Evolutionary conservation across 495 filamentous ascomycete genomes (phyloP).

Genomic region (Immersiella caudata): DNA sequence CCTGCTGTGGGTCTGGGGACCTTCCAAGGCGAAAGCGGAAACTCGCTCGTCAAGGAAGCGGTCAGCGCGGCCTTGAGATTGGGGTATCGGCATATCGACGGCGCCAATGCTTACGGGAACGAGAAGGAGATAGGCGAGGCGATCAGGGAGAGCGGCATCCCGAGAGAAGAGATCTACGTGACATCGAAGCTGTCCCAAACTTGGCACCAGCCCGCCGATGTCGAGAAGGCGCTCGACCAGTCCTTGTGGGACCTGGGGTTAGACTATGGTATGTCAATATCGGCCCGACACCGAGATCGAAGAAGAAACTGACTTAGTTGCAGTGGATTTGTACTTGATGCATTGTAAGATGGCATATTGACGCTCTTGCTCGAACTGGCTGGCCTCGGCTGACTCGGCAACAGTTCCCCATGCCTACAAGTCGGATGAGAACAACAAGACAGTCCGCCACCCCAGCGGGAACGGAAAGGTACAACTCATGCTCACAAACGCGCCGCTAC

Average conservation of each 20-base stretch:
- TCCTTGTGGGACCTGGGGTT: constrained; percentile 32
- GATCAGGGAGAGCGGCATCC: constrained; percentile 41
- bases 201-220: constrained; percentile 37
- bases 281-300: not conserved
- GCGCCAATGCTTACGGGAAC: constrained; percentile 45
- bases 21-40: constrained; percentile 32
- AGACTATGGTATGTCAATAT: constrained; percentile 30
- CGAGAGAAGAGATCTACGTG: constrained; percentile 42
- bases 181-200: constrained; percentile 44
- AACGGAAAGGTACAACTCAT: constrained; percentile 33
- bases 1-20: constrained; percentile 39
- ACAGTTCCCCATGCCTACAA: constrained; percentile 45
- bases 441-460: constrained; percentile 40
- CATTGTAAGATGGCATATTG: constrained; percentile 30
- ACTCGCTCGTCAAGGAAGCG: constrained; percentile 37
- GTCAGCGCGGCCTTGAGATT: constrained; percentile 38
- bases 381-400: not conserved
- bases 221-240: constrained; percentile 33
- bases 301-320: constrained; percentile 4
- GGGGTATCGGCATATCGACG: constrained; percentile 48
- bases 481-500: constrained; percentile 22
- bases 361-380: not conserved
- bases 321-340: constrained; percentile 43
- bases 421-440: constrained; percentile 31
- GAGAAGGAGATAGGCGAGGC: constrained; percentile 44